These are phyloP conservation scores for Handroanthus guayacan DNA, from an alignment of 257 asterid species.

Conservation along the genomic window DNA sequence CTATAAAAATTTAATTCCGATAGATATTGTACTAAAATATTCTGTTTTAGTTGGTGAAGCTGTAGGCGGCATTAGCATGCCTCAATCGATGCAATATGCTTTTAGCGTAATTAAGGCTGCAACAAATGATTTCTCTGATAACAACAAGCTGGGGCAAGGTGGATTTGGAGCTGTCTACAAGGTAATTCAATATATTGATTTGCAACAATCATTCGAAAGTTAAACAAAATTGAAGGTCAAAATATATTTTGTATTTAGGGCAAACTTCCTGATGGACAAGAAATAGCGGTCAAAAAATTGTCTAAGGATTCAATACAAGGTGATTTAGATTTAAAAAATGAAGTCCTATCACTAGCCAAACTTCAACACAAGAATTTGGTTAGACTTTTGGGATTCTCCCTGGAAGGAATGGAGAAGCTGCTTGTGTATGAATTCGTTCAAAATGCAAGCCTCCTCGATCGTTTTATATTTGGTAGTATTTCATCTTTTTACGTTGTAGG, in stretches of 20 bases:
- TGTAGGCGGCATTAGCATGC: background rate
- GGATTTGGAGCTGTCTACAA: conserved; percentile 51
- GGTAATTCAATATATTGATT: conserved; percentile 29
- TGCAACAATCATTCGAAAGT: background rate
- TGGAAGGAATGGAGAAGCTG: conserved; percentile 38
- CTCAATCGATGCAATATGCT: conserved; percentile 42
- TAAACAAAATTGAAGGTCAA: background rate
- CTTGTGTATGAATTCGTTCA: conserved; percentile 40
- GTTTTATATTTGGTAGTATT: conserved; percentile 43
- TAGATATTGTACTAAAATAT: background rate
- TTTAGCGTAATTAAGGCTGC: conserved; percentile 35
- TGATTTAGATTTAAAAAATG: conserved; percentile 47
- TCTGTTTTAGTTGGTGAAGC: background rate
- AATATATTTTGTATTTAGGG: conserved; percentile 35
- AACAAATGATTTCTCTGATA: conserved; percentile 41
- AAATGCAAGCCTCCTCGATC: conserved; percentile 49
- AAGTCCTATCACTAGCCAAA: conserved; percentile 39
- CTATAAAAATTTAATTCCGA: background rate
- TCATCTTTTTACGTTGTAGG: no score
- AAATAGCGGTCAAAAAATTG: conserved; percentile 50
- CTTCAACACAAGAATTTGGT: conserved; percentile 48
- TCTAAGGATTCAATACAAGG: conserved; percentile 46
- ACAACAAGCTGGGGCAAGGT: conserved; percentile 46
- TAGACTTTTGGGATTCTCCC: conserved; percentile 17
- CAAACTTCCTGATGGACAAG: conserved; percentile 35